phyloP scores from a whole-genome alignment of 1,284 basidiomycete genomes.

The Rhodotorula sp. region DNA sequence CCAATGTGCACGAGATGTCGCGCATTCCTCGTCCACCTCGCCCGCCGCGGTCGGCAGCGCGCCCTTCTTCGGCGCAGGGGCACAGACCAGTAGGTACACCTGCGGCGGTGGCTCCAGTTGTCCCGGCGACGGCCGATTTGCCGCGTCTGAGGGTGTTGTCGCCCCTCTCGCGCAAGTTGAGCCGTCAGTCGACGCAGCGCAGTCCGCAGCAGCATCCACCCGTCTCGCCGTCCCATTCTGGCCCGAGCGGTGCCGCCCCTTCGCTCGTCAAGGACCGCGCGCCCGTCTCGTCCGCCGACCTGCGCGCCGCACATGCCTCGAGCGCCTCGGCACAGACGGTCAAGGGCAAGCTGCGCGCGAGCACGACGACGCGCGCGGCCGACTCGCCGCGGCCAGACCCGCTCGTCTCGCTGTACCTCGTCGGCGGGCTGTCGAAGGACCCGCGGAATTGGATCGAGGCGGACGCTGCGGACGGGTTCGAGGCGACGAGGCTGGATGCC shows the following conservation, averaged over 20 bases:
- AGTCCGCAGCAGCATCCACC: too few relatives aligned
- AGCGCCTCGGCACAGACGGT: too few relatives aligned
- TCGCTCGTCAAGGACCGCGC: background rate
- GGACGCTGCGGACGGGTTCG: slow-evolving; percentile 74
- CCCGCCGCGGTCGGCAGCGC: background rate
- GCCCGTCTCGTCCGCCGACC: slow-evolving; percentile 12
- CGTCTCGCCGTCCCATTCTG: too few relatives aligned
- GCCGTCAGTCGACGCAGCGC: too few relatives aligned
- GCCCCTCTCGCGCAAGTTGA: too few relatives aligned
- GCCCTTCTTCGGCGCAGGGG: background rate
- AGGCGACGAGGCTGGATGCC: slow-evolving; percentile 47
- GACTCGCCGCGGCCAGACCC: slow-evolving; percentile 29
- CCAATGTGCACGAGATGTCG: background rate
- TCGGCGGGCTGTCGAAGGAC: slow-evolving; percentile 56
- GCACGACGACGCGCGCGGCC: background rate
- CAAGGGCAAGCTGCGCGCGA: background rate
- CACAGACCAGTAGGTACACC: too few relatives aligned
- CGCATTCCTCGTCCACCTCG: background rate
- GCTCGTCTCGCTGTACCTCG: slow-evolving; percentile 56
- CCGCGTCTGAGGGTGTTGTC: too few relatives aligned
- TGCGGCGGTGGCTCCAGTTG: too few relatives aligned
- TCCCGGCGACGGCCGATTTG: too few relatives aligned
- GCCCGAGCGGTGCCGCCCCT: background rate
- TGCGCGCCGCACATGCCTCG: background rate
- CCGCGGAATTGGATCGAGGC: slow-evolving; percentile 71